These are phyloP conservation scores for Lepidopterella palustris DNA, from an alignment of 495 filamentous ascomycete species.

Conservation along the genomic window DNA sequence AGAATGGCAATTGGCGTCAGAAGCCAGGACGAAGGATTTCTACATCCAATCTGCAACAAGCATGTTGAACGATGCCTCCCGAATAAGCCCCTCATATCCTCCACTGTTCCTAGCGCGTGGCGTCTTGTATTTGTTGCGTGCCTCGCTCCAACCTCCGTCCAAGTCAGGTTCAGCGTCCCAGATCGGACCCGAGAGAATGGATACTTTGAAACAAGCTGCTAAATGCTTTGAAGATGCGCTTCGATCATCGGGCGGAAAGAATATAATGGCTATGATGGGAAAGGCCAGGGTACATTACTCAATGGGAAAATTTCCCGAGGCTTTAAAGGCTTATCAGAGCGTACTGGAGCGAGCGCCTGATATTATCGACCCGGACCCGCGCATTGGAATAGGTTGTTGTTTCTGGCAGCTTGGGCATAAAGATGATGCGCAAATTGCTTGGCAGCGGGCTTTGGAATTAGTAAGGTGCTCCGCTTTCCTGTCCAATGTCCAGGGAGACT, in stretches of 20 bases:
- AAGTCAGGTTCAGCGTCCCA: conserved; percentile 54
- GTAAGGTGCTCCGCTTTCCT: background rate
- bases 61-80: conserved; percentile 84
- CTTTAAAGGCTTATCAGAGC: conserved; percentile 78
- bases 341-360: conserved; percentile 77
- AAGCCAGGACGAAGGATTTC: conserved; percentile 82
- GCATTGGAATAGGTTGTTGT: conserved; percentile 92
- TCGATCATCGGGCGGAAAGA: conserved; percentile 71
- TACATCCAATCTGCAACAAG: conserved; percentile 87
- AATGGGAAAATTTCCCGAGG: conserved; percentile 72
- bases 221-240: conserved; percentile 93
- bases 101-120: conserved; percentile 88
- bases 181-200: conserved; percentile 67
- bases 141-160: conserved; percentile 74
- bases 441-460: conserved; percentile 80
- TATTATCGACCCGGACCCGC: conserved; percentile 87
- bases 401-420: conserved; percentile 92
- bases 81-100: conserved; percentile 86
- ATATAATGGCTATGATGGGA: conserved; percentile 84
- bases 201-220: conserved; percentile 70
- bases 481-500: background rate
- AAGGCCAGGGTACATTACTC: conserved; percentile 79
- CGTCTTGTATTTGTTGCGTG: conserved; percentile 78
- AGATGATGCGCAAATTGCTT: conserved; percentile 81
- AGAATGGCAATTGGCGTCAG: conserved; percentile 48